Base-by-base conservation (phyloP, 371 early-diverging fungal species). In the Entomophthora muscae region DNA sequence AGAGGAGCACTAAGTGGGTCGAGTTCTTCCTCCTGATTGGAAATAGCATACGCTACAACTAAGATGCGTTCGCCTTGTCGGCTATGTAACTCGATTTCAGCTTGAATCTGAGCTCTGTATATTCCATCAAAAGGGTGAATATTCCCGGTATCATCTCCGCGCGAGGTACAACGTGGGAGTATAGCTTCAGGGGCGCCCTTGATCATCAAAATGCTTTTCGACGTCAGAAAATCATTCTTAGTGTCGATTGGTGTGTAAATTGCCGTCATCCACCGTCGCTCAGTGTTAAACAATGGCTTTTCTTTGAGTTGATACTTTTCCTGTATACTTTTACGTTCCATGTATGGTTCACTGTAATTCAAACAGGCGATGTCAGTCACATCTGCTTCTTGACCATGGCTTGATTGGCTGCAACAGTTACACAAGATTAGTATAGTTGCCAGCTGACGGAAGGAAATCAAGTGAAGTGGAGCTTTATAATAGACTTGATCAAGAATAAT, bases 131-230 rank as follows among this genome's bases (percentile, higher is more conserved):
- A 12, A 7, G n/a, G 51, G 12, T 7, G 51, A 12, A 51, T n/a
- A n/a, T 7, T n/a, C 51, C 51, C 51, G n/a, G 51, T 51, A 12
- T 7, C 12, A 51, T 7, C n/a, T n/a, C 10, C n/a, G 12, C 59
- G 54, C 0, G 70, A 66, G 42, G 81, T 64, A 68, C 84, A 83
- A 51, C 66, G 66, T 1, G 67, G 73, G 33, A 85, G 51, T 54
- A 92, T 72, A 17, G 80, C 74, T 69, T 90, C 90, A 52, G 89
- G 90, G 23, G 89, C 90, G 57, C 88, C 89, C 69, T 89, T 85
- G 69, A 85, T 75, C 32, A 81, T 69, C 31, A 83, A 55, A 7
- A 76, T 69, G 52, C 56, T 54, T 30, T 60, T 32, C 30, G 62
- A 58, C 29, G 68, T 70, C 32, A 66, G 68, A 52, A 56, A 64